phyloP scores from a whole-genome alignment of 2,329 filamentous ascomycete species.

The Talaromyces sp. region DNA sequence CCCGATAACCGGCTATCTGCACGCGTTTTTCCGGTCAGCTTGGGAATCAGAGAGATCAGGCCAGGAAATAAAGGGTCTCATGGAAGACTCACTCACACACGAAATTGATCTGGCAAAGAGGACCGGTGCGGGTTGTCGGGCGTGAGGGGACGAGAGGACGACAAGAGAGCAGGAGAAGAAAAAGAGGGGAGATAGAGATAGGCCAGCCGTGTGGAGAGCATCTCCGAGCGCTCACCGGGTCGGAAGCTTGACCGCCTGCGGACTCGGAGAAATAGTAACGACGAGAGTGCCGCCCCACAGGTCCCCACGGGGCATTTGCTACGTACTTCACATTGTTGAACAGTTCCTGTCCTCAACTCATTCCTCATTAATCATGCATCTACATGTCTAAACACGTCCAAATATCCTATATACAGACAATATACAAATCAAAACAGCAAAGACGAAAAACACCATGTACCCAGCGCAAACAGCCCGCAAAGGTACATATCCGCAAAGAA shows the following conservation, averaged over 20 bases:
- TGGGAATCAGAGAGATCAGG: background rate
- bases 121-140: background rate
- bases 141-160: background rate
- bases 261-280: background rate
- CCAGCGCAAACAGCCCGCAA: constrained; percentile 2
- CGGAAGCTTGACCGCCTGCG: background rate
- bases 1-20: background rate
- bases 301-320: background rate
- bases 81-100: background rate
- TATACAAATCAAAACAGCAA: background rate
- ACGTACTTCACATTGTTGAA: background rate
- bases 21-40: background rate
- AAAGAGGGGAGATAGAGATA: background rate
- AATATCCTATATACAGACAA: background rate
- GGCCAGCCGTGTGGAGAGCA: background rate
- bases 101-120: background rate
- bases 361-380: background rate
- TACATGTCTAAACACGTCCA: background rate
- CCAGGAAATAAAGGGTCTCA: background rate
- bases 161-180: background rate
- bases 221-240: constrained; percentile 1
- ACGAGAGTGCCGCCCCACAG: background rate
- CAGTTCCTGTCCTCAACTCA: background rate
- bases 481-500: constrained; percentile 9
- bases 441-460: background rate